These are phyloP conservation scores for Trichoderma koningiopsis DNA, from an alignment of 2,329 filamentous ascomycete genomes.

Conservation along the genomic window DNA sequence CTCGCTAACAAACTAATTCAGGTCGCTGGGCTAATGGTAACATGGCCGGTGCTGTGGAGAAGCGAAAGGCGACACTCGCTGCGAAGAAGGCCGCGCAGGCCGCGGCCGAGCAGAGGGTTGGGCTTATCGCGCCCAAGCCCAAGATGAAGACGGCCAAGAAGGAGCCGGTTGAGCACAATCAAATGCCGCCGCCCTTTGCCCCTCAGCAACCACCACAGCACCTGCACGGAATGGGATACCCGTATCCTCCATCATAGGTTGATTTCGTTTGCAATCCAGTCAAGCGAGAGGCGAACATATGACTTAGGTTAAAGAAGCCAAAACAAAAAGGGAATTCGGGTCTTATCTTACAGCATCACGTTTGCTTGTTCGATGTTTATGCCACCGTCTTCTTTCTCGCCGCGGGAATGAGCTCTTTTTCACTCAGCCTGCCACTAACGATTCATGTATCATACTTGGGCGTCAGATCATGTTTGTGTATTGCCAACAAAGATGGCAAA, in stretches of 20 bases:
- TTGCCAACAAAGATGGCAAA: constrained; percentile 4
- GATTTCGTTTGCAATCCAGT: background rate
- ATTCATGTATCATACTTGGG: constrained; percentile 23
- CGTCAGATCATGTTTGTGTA: constrained; percentile 5
- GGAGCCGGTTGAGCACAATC: constrained; percentile 35
- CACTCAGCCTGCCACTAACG: background rate
- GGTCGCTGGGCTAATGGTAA: constrained; percentile 63
- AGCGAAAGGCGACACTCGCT: constrained; percentile 61
- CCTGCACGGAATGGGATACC: constrained; percentile 37
- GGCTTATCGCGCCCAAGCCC: constrained; percentile 42
- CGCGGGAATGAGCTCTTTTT: background rate
- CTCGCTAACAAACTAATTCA: constrained; percentile 38
- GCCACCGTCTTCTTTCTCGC: background rate
- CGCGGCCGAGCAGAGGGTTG: constrained; percentile 42
- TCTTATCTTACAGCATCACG: constrained; percentile 9
- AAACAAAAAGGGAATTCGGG: background rate
- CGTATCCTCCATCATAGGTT: constrained; percentile 29
- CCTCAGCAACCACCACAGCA: constrained; percentile 33
- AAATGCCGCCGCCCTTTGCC: constrained; percentile 23
- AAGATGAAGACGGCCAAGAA: constrained; percentile 43
- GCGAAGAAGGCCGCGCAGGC: constrained; percentile 58
- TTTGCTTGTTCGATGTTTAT: constrained; percentile 1
- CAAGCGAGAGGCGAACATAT: background rate
- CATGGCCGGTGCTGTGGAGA: constrained; percentile 62
- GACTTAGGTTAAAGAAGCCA: background rate